Conservation (phyloP, 2,329 filamentous ascomycete species). For the Neofusicoccum laricinum region DNA sequence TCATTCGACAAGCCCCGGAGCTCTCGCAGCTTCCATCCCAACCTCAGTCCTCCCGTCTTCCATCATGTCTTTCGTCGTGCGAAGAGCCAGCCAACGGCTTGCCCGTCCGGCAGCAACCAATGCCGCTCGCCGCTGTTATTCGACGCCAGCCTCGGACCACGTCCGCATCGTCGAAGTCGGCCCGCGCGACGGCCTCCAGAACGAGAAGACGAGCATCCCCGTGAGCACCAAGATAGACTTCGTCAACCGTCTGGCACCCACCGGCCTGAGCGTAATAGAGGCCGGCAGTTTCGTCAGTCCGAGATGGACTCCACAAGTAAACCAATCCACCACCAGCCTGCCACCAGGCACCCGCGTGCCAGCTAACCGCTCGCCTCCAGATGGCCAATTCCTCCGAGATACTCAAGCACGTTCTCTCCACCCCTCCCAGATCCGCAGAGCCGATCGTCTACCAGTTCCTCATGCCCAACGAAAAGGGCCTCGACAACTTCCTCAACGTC, state of each 20-base stretch:
- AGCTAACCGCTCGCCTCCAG: conserved; percentile 40
- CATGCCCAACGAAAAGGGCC: conserved; percentile 71
- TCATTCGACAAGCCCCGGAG: conserved; percentile 10
- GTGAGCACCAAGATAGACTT: conserved; percentile 73
- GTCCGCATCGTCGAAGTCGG: conserved; percentile 59
- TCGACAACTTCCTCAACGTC: conserved; percentile 59
- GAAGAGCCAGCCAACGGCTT: not conserved
- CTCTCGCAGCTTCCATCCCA: conserved; percentile 5
- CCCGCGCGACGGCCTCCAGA: conserved; percentile 74
- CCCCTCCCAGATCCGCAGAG: conserved; percentile 52
- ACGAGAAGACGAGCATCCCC: conserved; percentile 71
- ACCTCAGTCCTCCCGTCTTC: not conserved
- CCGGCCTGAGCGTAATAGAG: conserved; percentile 72
- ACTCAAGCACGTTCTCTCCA: conserved; percentile 63
- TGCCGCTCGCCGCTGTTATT: not conserved
- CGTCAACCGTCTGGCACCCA: conserved; percentile 65
- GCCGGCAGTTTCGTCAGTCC: conserved; percentile 79
- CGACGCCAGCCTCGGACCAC: conserved; percentile 22
- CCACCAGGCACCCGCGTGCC: not conserved
- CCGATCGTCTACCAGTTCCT: conserved; percentile 75
- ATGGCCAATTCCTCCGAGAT: conserved; percentile 79
- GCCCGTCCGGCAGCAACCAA: not conserved
- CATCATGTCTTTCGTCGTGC: conserved; percentile 1
- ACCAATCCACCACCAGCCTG: conserved; percentile 10
- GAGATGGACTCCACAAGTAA: conserved; percentile 73